Percentiles rank a stretch among this genome's conserved stretches.
These are phyloP conservation scores for Rhodamnia argentea DNA, from an alignment of 345 rosid species.

Conservation along the genomic window DNA sequence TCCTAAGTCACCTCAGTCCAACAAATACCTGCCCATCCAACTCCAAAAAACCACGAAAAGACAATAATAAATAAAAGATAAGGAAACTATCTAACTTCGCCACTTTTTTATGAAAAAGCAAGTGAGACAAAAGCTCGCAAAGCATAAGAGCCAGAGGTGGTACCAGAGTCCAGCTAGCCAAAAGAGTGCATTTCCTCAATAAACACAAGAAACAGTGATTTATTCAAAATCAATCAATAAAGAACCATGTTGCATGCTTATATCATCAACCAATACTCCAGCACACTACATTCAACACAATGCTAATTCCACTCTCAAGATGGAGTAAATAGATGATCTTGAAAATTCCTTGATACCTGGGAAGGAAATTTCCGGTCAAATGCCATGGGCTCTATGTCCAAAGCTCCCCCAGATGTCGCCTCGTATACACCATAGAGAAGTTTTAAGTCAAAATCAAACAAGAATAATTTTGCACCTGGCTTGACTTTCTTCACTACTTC, in stretches of 20 bases:
- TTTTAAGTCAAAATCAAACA: constrained; percentile 23
- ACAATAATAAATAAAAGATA: background rate
- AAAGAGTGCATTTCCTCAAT: background rate
- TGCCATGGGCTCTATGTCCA: constrained; percentile 21
- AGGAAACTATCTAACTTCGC: background rate
- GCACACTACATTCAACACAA: background rate
- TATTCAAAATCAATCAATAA: background rate
- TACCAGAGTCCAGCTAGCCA: background rate
- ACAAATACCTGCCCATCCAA: background rate
- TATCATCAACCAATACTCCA: background rate
- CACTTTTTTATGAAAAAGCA: background rate
- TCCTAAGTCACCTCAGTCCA: background rate
- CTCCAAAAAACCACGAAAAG: background rate
- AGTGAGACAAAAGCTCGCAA: background rate
- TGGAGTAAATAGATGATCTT: background rate
- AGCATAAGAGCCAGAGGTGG: background rate
- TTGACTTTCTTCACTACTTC: constrained; percentile 12
- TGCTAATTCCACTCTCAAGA: background rate
- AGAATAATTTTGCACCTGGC: constrained; percentile 13
- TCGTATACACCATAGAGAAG: constrained; percentile 19
- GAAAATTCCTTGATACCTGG: constrained; percentile 6
- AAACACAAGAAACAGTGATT: background rate
- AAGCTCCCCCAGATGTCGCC: constrained; percentile 18
- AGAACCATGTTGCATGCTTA: background rate
- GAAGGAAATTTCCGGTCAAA: constrained; percentile 19